phyloP scores from a whole-genome alignment of 768 basidiomycete genomes.

The Rubroboletus satanas region DNA sequence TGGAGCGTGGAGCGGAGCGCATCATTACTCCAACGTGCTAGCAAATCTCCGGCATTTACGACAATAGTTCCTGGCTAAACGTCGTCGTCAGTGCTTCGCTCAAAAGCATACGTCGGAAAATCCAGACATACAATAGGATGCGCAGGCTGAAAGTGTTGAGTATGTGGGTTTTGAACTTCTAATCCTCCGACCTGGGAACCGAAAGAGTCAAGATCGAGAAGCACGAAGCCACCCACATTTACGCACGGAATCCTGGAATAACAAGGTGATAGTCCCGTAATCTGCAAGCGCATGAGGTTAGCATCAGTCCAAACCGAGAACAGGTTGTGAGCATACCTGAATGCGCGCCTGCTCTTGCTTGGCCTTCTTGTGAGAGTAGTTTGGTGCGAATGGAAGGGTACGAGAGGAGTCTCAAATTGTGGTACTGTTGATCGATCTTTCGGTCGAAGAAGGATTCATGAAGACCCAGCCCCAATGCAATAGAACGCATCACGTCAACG shows the following conservation, averaged over 20 bases:
- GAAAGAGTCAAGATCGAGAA: not conserved
- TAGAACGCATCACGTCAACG: constrained; percentile 73
- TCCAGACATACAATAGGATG: constrained; percentile 60
- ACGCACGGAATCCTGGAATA: constrained; percentile 72
- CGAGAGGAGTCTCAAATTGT: constrained; percentile 76
- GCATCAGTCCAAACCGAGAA: not conserved
- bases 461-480: constrained; percentile 75
- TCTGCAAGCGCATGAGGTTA: constrained; percentile 37
- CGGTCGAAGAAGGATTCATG: constrained; percentile 72
- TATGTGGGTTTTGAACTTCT: constrained; percentile 79
- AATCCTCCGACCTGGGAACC: constrained; percentile 66
- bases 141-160: constrained; percentile 65
- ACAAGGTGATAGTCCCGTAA: constrained; percentile 76
- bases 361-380: constrained; percentile 57
- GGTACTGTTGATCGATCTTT: constrained; percentile 70
- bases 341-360: constrained; percentile 80
- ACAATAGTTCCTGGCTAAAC: constrained; percentile 74
- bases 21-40: constrained; percentile 83
- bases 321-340: constrained; percentile 43
- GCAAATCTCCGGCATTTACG: constrained; percentile 76
- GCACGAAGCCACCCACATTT: not conserved
- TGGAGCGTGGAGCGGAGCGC: constrained; percentile 76
- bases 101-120: not conserved
- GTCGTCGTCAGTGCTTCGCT: constrained; percentile 1
- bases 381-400: constrained; percentile 72